Evolutionary conservation across 768 basidiomycete species (phyloP), one percentile per base, ranked within the genome.

Genomic region (Panellus pusillus): DNA sequence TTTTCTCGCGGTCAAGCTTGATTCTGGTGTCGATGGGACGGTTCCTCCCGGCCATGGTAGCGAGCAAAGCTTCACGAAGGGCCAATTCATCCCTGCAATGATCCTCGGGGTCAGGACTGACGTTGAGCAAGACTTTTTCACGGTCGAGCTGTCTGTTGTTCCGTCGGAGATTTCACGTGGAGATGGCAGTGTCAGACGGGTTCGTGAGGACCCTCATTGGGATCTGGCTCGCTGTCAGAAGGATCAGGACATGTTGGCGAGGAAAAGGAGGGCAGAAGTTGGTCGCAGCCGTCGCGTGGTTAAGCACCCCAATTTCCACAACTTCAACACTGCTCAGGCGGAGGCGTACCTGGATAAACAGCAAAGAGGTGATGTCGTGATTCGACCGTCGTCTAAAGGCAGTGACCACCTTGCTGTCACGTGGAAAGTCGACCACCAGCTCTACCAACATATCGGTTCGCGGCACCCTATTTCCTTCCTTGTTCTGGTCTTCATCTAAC

Each of bases 291-390:
- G 92, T 55, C 79, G 96, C 20, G 84, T 96, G 48, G 91, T 99
- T 74, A 93, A 98, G 68, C 97, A 99, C 68, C 97, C 96, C 2
- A 94, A 96, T 70, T 99, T 98, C 82, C 91, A 95, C 67, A 93
- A 97, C 65, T 86, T 96, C 77, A 95, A 92, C 60, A 85, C 91
- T 7, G 74, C 79, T 13, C 89, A 97, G 61, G 95, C 97, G 1
- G 97, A 98, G 71, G 79, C 84, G 32, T 90, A 88, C 66, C 76
- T 99, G 55, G 89, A 92, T 61, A 86, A 86, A 61, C 91, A 93
- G 67, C 93, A 94, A 62, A 84, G 92, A 17, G 97, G 97, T 9
- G 97, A 98, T 68, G 95, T 96, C 37, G 91, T 98, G 38, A 93
- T 99, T 59, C 79, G 97, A 41, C 97, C 97, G 0, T 96, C 94